phyloP scores from a whole-genome alignment of 148 eudicot genomes.

The Arctostaphylos glauca region DNA sequence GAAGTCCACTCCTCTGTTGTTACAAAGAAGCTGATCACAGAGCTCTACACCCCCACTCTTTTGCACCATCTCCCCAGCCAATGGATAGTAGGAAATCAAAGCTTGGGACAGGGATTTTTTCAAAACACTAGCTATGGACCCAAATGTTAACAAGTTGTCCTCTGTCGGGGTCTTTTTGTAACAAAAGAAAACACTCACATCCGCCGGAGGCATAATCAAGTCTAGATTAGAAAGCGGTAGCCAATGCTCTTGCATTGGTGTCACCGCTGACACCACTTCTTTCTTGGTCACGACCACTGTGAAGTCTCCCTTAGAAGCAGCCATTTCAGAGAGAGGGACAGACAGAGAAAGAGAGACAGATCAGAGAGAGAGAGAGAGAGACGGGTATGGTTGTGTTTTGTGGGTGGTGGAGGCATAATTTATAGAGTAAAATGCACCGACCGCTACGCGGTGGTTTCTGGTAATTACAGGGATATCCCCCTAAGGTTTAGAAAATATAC shows the following conservation, averaged over 20 bases:
- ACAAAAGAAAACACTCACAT: conserved; percentile 13
- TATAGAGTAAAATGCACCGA: too few relatives aligned
- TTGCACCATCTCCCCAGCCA: conserved; percentile 50
- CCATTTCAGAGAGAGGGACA: conserved; percentile 1
- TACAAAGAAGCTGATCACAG: conserved; percentile 55
- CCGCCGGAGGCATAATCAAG: conserved; percentile 12
- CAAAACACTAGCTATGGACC: background rate
- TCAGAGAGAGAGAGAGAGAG: background rate
- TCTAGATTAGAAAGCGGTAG: conserved; percentile 9
- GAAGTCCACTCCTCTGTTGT: conserved; percentile 71
- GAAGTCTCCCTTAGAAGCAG: background rate
- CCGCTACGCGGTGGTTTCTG: too few relatives aligned
- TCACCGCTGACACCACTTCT: background rate
- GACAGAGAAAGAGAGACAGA: background rate
- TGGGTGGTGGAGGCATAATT: too few relatives aligned
- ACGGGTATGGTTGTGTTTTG: too few relatives aligned
- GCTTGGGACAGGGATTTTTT: conserved; percentile 10
- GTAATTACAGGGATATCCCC: too few relatives aligned
- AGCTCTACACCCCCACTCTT: conserved; percentile 48
- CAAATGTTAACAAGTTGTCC: background rate
- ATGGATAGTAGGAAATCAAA: conserved; percentile 2
- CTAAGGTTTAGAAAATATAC: too few relatives aligned
- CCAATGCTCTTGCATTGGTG: conserved; percentile 12
- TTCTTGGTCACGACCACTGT: conserved; percentile 8
- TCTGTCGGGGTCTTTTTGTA: background rate